Evolutionary conservation across 2,329 filamentous ascomycete genomes (phyloP).

Genomic region (Colletotrichum tamarilloi): DNA sequence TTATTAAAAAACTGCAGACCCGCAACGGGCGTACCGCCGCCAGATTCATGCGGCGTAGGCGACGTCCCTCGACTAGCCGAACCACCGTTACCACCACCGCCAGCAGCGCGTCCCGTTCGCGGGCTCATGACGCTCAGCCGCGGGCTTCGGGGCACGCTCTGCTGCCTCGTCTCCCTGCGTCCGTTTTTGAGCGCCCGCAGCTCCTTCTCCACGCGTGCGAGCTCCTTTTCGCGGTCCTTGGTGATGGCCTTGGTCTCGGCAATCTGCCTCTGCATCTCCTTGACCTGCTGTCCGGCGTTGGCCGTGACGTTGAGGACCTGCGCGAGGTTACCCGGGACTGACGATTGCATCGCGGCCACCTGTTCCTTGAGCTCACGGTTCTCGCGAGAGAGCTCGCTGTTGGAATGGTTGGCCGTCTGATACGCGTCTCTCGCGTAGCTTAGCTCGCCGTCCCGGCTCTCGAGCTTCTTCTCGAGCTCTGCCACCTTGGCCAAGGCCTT

Average conservation of each 20-base stretch:
- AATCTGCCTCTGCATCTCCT: conserved; percentile 50
- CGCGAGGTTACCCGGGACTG: conserved; percentile 57
- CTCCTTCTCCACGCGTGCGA: conserved; percentile 61
- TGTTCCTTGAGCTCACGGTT: conserved; percentile 57
- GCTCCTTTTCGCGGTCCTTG: conserved; percentile 63
- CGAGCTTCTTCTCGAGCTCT: conserved; percentile 51
- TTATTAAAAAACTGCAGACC: conserved; percentile 54
- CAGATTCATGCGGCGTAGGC: conserved; percentile 51
- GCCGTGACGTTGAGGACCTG: conserved; percentile 60
- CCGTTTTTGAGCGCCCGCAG: conserved; percentile 58
- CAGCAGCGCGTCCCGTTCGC: conserved; percentile 44
- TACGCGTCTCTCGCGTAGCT: conserved; percentile 70
- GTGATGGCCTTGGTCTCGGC: conserved; percentile 54
- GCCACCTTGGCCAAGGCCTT: conserved; percentile 51
- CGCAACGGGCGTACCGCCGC: conserved; percentile 44
- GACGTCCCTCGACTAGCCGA: conserved; percentile 62
- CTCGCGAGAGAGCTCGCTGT: conserved; percentile 56
- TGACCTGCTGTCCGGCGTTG: conserved; percentile 49
- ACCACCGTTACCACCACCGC: conserved; percentile 36
- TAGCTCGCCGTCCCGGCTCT: conserved; percentile 55
- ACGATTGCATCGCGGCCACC: conserved; percentile 53
- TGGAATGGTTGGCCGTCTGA: conserved; percentile 65
- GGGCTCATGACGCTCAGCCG: conserved; percentile 65
- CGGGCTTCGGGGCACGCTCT: conserved; percentile 69
- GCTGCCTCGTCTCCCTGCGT: conserved; percentile 66